Evolutionary conservation across 2,329 filamentous ascomycete species (phyloP), one percentile per base, ranked within the genome.

Genomic region (Calonectria pauciramosa): DNA sequence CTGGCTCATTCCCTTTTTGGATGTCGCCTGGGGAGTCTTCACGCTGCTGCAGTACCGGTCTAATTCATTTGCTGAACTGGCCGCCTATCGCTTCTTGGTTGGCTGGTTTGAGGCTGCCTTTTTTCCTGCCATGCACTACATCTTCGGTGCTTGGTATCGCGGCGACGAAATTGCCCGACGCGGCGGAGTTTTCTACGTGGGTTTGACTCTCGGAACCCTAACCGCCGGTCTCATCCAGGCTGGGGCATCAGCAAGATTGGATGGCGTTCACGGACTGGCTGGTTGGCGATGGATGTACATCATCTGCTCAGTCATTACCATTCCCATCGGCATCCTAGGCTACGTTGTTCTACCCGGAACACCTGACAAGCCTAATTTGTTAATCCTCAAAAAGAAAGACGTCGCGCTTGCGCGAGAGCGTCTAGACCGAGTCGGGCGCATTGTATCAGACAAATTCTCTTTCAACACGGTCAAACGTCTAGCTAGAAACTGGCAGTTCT

Each of bases 241-340:
- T 1, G 86, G 85, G 0, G 83, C 86, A 3, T 85, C 84, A 0
- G 74, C 81, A 0, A 78, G 84, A 2, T 82, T 88, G 0, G 83
- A 88, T 34, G 88, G 86, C 1, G 82, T 88, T 6, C 81, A 86
- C 36, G 88, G 88, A 0, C 82, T 89, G 0, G 85, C 85, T 0
- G 88, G 87, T 0, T 89, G 88, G 87, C 81, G 88, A 38, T 91
- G 89, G 90, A 89, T 91, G 84, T 91, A 90, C 78, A 88, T 90
- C 68, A 88, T 90, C 79, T 86, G 85, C 70, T 83, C 88, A 4
- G 75, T 91, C 16, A 89, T 92, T 71, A 91, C 90, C 3, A 87
- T 91, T 26, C 89, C 89, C 0, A 82, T 91, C 8, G 88, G 71
- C 23, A 82, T 91, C 6, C 77, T 89, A 0, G 90, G 90, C 0